A percentile compares a stretch with the other conserved stretches of the same genome.
These are phyloP conservation scores for Biscogniauxia mediterranea DNA, from an alignment of 2,329 filamentous ascomycete genomes.

Conservation along the genomic window DNA sequence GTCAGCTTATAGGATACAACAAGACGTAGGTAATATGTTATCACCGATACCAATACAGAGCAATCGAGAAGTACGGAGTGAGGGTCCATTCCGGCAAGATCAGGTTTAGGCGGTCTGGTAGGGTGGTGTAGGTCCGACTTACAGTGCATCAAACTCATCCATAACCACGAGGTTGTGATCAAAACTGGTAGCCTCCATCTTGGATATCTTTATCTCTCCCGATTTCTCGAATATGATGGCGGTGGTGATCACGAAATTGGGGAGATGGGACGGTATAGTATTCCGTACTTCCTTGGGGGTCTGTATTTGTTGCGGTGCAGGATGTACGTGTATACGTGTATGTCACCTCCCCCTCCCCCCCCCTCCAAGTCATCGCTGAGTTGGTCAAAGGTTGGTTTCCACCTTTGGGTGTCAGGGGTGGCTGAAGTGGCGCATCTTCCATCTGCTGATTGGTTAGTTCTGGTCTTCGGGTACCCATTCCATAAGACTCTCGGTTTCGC, in stretches of 20 bases:
- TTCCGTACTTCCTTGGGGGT: background rate
- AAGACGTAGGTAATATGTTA: background rate
- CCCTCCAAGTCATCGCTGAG: background rate
- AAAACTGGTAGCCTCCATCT: slow-evolving; percentile 31
- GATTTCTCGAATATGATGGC: background rate
- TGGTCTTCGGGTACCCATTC: too few relatives aligned
- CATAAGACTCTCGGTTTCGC: too few relatives aligned
- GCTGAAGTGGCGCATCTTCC: background rate
- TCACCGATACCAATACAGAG: background rate
- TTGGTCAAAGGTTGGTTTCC: background rate
- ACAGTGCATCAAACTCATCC: slow-evolving; percentile 57
- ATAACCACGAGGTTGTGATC: slow-evolving; percentile 45
- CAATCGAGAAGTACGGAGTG: background rate
- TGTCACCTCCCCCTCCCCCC: too few relatives aligned
- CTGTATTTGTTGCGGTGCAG: background rate
- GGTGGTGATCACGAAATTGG: background rate
- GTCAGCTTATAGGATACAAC: slow-evolving; percentile 5
- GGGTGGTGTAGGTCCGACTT: slow-evolving; percentile 31
- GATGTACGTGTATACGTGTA: background rate
- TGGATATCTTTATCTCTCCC: background rate
- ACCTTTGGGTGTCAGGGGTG: background rate
- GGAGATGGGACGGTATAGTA: background rate
- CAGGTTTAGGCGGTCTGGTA: background rate
- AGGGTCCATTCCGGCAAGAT: background rate
- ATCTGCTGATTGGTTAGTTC: background rate